Evolutionary conservation across 1,284 basidiomycete species (phyloP), one percentile per base, ranked within the genome.

Genomic region (Porogramme epimiltina): DNA sequence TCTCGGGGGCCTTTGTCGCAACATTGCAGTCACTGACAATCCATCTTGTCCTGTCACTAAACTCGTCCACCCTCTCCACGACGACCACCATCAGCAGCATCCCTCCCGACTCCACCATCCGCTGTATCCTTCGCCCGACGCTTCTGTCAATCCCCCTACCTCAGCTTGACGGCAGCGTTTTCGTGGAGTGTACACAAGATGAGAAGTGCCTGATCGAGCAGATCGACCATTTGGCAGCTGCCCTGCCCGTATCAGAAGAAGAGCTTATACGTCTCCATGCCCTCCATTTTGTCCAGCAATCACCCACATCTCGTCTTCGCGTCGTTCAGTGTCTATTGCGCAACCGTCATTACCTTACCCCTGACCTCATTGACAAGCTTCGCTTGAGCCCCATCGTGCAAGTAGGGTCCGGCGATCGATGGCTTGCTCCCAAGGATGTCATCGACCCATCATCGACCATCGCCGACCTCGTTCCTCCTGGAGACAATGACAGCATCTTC

Each of bases 361-460:
- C 18, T 8, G 19, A 28, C 2, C n/a, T 49, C 19, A 16, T 44
- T 19, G 49, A 46, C 4, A 37, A 28, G 26, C 36, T 62, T 11
- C 40, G 36, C 19, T 8, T 16, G 9, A 41, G 26, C 2, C 33
- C 34, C 4, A 54, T 62, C 33, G 43, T 62, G n/a, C 52, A 26
- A 13, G 46, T 49, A 2, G 51, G 49, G 10, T 16, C 48, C 10
- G 51, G 51, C 13, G 39, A 20, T 24, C 39, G 13, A 18, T 16
- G 20, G 15, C 23, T 39, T 20, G 10, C 58, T 8, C 57, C 59
- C 18, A 25, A 37, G 20, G 51, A 59, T 8, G 41, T 59, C 10
- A 28, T 61, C 3, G 59, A 61, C 45, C 48, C 59, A 3, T 20
- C 25, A 1, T 45, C 47, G 13, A 15, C 22, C 5, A 54, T 59